Conservation (phyloP, 2,329 filamentous ascomycete species). For the Trichoderma aggressivum region DNA sequence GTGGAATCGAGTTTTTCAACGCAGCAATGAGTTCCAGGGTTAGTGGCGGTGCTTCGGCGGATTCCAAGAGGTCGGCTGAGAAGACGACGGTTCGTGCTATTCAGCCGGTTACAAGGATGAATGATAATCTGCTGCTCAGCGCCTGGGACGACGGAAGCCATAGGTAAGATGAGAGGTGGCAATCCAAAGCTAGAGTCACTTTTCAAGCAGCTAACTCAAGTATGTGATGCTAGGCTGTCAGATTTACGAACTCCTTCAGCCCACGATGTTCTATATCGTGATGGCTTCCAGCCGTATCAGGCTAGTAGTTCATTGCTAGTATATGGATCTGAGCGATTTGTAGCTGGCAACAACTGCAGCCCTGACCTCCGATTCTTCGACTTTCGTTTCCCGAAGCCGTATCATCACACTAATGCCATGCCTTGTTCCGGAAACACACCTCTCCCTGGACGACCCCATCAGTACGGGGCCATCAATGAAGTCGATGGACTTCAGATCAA, state of each 20-base stretch:
- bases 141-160: conserved; percentile 54
- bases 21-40: conserved; percentile 32
- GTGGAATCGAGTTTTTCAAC: conserved; percentile 39
- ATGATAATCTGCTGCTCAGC: conserved; percentile 44
- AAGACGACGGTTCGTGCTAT: conserved; percentile 45
- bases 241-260: conserved; percentile 49
- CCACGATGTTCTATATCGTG: conserved; percentile 49
- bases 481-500: conserved; percentile 30
- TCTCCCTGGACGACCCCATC: not conserved
- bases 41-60: not conserved
- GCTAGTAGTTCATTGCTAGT: conserved; percentile 47
- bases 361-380: conserved; percentile 51
- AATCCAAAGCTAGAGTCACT: fast-evolving
- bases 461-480: not conserved
- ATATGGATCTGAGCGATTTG: conserved; percentile 49
- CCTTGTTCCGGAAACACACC: conserved; percentile 37
- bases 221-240: conserved; percentile 35
- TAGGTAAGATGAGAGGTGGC: conserved; percentile 27
- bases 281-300: conserved; percentile 49
- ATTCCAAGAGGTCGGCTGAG: conserved; percentile 24
- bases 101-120: conserved; percentile 41
- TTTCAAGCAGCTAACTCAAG: not conserved
- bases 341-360: conserved; percentile 45
- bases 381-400: conserved; percentile 48
- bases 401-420: conserved; percentile 47